Base-by-base conservation (phyloP, 2,329 filamentous ascomycete genomes). In the Incumbomyces delicatus region DNA sequence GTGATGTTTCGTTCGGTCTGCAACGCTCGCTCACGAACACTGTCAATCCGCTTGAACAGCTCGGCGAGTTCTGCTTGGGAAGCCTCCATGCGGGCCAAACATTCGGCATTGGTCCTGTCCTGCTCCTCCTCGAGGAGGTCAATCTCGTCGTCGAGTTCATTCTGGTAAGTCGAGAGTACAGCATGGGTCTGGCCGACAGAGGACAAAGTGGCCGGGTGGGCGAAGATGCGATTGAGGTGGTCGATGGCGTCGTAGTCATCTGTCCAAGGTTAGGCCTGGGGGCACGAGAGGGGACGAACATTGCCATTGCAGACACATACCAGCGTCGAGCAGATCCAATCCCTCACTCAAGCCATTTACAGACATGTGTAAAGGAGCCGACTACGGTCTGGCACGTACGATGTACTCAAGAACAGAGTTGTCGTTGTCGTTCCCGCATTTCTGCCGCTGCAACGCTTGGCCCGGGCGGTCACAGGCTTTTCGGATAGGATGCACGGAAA, bases 1-100 rank as follows among this genome's bases (percentile, higher is more conserved):
- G 90, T 95, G 62, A 98, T 98, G 55, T 89, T 85, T 63, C 88
- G 83, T 67, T 98, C 92, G 16, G 92, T 96, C 72, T 89, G 81
- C 58, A 94, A 78, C 32, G 92, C 92, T 44, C 90, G 81, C 58
- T 83, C 83, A 46, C 89, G 85, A 46, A 98, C 90, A 54, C 82
- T 85, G 65, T 96, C 90, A 64, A 98, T 95, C 69, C 94, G 94
- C 59, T 81, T 80, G 73, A 98, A 95, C 33, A 98, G 80, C 57
- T 85, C 82, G 14, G 85, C 84, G 52, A 98, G 79, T 68, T 96
- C 92, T 47, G 80, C 77, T 69, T 95, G 90, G 37, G 92, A 89
- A 42, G 83, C 80, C 68, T 94, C 85, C 71, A 98, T 95, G 56
- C 89, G 83, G 67, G 87, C 80, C 52, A 96, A 83, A 63, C 85